Conservation (phyloP, 192 early-diverging fungal species). For the Rhizophagus sp. region DNA sequence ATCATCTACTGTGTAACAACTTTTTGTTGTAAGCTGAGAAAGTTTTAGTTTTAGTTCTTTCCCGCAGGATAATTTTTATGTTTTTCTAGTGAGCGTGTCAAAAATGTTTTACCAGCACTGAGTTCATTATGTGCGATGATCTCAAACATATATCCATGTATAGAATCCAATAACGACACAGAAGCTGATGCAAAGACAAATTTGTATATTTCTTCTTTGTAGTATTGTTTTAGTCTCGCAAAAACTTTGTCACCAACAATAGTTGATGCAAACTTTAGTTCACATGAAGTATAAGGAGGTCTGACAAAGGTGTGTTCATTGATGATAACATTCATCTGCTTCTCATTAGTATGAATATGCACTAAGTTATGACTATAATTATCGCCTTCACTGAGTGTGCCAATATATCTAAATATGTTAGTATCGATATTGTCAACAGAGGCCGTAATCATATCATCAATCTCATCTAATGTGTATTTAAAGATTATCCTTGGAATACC, state of each 20-base stretch:
- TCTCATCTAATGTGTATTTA: not conserved
- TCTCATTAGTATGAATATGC: not conserved
- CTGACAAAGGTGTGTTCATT: not conserved
- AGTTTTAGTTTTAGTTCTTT: no score
- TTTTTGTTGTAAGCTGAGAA: no score
- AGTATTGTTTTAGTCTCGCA: not conserved
- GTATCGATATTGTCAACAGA: not conserved
- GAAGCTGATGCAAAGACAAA: not conserved
- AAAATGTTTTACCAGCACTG: not conserved
- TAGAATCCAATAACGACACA: not conserved
- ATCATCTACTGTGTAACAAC: no score
- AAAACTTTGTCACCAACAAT: not conserved
- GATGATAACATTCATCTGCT: not conserved
- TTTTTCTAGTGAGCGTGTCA: not conserved
- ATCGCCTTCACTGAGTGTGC: not conserved
- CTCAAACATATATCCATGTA: not conserved
- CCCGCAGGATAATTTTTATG: not conserved
- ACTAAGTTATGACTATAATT: constrained; percentile 6
- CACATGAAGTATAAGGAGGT: not conserved
- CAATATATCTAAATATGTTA: not conserved
- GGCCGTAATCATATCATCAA: not conserved
- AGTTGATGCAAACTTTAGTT: not conserved
- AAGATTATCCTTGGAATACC: constrained; percentile 1
- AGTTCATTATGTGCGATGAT: not conserved
- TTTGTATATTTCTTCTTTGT: not conserved